A percentile compares a stretch with the other conserved stretches of the same genome.
Evolutionary conservation across 495 filamentous ascomycete genomes (phyloP).

Genomic region (Rusavskia elegans): DNA sequence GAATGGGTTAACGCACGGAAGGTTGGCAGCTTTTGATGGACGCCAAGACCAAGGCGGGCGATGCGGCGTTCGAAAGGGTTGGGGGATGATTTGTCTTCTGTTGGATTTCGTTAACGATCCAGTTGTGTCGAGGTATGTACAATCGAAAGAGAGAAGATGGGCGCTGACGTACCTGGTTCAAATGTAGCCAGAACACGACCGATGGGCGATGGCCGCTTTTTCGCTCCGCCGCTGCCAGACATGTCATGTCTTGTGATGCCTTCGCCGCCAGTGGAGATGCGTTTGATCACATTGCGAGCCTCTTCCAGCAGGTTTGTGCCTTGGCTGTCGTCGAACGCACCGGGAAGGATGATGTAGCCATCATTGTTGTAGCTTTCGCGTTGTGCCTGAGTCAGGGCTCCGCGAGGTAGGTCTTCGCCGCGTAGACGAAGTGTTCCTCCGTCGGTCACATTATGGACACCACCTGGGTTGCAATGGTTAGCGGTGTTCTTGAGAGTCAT

Average conservation of each 20-base stretch:
- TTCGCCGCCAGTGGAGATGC: background rate
- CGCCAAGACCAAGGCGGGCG: conserved; percentile 1
- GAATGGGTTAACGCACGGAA: conserved; percentile 1
- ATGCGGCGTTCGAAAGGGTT: conserved; percentile 1
- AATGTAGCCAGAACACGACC: conserved; percentile 2
- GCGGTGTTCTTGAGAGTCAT: too few species aligned
- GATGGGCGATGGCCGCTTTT: background rate
- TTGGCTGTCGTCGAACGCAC: background rate
- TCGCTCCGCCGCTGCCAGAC: background rate
- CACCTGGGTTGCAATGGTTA: too few species aligned
- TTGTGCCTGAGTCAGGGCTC: background rate
- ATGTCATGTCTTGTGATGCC: conserved; percentile 1
- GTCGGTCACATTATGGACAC: background rate
- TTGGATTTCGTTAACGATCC: background rate
- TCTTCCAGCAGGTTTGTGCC: background rate
- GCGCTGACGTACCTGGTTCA: background rate
- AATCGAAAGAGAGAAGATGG: background rate
- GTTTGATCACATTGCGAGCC: background rate
- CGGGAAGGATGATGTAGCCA: background rate
- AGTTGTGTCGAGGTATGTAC: background rate
- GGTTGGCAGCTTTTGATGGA: conserved; percentile 1
- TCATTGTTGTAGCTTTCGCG: background rate
- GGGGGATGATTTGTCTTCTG: conserved; percentile 3
- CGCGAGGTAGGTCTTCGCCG: background rate
- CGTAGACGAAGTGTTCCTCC: background rate